A percentile compares a stretch with the other conserved stretches of the same genome.
Conservation (phyloP, 441 rosid genomes). For the Breynia disticha region DNA sequence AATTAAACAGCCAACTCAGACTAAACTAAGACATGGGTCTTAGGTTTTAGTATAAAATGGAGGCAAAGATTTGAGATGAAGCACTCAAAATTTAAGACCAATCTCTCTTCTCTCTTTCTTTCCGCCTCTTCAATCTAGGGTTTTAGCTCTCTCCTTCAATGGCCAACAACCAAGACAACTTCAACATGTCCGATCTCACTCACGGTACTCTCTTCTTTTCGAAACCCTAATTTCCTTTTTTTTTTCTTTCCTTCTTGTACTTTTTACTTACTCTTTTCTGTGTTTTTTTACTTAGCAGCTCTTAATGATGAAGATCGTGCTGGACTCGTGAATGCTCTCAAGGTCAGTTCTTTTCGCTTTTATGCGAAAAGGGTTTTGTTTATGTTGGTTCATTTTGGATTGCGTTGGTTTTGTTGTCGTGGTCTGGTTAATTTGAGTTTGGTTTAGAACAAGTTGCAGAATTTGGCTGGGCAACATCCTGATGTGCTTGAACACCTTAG, state of each 20-base stretch:
- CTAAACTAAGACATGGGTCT: no score
- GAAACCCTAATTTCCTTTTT: slow-evolving; percentile 1
- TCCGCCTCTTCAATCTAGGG: background rate
- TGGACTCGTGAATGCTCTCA: slow-evolving; percentile 57
- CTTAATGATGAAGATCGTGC: slow-evolving; percentile 61
- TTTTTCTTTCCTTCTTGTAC: background rate
- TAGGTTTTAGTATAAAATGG: no score
- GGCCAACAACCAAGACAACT: slow-evolving; percentile 52
- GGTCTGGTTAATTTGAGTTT: slow-evolving; percentile 2
- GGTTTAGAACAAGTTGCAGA: slow-evolving; percentile 64
- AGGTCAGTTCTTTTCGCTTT: slow-evolving; percentile 27
- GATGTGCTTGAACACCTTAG: slow-evolving; percentile 53
- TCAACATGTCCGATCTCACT: slow-evolving; percentile 59
- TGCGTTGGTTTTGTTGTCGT: background rate
- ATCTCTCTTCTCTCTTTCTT: background rate
- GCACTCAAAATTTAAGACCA: no score
- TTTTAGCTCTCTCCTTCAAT: slow-evolving; percentile 17
- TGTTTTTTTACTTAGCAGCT: slow-evolving; percentile 23
- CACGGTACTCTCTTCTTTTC: slow-evolving; percentile 28
- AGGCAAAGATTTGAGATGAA: no score
- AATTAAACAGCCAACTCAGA: no score
- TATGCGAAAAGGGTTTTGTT: background rate
- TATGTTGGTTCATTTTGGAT: background rate
- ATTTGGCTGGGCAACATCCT: slow-evolving; percentile 60
- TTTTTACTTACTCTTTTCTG: background rate